Percentiles rank a stretch among this genome's conserved stretches.
Evolutionary conservation across 371 early-diverging fungal species (phyloP).

Genomic region (Mortierella sp.): DNA sequence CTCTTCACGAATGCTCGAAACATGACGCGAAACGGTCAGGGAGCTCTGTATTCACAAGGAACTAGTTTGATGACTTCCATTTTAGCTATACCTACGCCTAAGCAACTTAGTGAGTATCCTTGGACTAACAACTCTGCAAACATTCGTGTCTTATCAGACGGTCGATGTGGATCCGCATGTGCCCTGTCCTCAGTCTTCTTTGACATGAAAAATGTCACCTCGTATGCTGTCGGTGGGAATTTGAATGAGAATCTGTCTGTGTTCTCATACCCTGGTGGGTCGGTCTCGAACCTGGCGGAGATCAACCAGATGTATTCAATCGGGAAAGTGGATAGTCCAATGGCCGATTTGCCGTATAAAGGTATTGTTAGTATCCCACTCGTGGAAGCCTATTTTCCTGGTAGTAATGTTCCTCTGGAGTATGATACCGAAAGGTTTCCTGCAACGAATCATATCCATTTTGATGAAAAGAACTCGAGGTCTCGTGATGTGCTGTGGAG

Average conservation of each 20-base stretch:
- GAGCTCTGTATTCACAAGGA: neutral
- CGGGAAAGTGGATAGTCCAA: constrained; percentile 1
- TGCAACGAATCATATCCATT: constrained; percentile 11
- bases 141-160: constrained; percentile 33
- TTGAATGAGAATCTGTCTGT: constrained; percentile 14
- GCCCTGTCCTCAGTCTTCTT: constrained; percentile 18
- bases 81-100: neutral
- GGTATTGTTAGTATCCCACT: constrained; percentile 12
- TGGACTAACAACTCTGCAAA: constrained; percentile 31
- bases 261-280: constrained; percentile 36
- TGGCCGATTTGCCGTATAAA: constrained; percentile 23
- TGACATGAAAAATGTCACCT: constrained; percentile 9
- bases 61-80: constrained; percentile 8
- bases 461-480: constrained; percentile 17
- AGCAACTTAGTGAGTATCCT: constrained; percentile 6
- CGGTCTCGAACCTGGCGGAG: constrained; percentile 7
- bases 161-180: constrained; percentile 48
- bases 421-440: constrained; percentile 21
- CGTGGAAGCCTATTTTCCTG: constrained; percentile 16
- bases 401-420: constrained; percentile 24
- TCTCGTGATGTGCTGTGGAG: constrained; percentile 35
- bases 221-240: constrained; percentile 28
- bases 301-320: constrained; percentile 3
- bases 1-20: constrained; percentile 5
- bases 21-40: constrained; percentile 13